phyloP scores from a whole-genome alignment of 2,329 filamentous ascomycete species.

The Fusarium continuum region DNA sequence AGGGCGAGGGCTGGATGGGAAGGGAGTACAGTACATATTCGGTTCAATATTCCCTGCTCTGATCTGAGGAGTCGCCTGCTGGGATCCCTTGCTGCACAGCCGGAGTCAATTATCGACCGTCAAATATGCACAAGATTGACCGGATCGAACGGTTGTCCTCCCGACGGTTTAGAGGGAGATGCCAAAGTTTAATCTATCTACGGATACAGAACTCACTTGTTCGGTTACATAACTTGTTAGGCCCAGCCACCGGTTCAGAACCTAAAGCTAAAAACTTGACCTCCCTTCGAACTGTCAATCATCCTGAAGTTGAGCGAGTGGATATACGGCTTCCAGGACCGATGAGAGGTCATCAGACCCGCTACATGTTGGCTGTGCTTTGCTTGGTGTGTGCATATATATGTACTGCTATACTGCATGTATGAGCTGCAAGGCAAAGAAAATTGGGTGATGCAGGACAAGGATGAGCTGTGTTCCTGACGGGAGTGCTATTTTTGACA shows the following conservation, averaged over 20 bases:
- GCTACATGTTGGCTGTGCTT: slow-evolving; percentile 18
- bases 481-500: slow-evolving; percentile 33
- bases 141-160: slow-evolving; percentile 3
- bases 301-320: not conserved
- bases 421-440: slow-evolving; percentile 4
- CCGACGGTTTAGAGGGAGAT: no score
- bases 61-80: slow-evolving; percentile 8
- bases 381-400: not conserved
- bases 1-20: no score
- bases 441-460: slow-evolving; percentile 19
- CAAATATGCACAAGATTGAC: not conserved
- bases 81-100: slow-evolving; percentile 14
- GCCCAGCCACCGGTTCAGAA: no score
- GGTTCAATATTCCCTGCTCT: slow-evolving; percentile 19
- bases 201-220: no score
- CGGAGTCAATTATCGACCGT: not conserved
- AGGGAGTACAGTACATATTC: slow-evolving; percentile 5
- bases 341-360: slow-evolving; percentile 3
- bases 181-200: no score
- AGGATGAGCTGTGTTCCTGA: slow-evolving; percentile 17
- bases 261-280: no score
- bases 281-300: no score
- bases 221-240: no score
- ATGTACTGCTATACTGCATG: no score
- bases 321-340: not conserved